Evolutionary conservation across 2,329 filamentous ascomycete genomes (phyloP).

Genomic region (Tolypocladium album): DNA sequence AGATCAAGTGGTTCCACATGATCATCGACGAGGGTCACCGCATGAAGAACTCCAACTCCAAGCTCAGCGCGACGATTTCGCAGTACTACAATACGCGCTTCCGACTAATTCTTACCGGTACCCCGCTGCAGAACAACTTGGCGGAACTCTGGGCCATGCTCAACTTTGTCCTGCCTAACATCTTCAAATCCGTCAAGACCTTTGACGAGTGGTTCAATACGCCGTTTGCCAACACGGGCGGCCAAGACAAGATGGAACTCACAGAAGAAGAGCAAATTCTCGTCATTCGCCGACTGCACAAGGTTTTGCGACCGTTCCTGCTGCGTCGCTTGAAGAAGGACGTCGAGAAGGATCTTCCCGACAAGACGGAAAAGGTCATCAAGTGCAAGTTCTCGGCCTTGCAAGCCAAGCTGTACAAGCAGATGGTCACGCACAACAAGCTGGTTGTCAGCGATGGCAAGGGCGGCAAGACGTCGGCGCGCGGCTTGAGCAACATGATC

Average conservation of each 20-base stretch:
- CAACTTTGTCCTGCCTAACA: slow-evolving; percentile 95
- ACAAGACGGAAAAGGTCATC: slow-evolving; percentile 98
- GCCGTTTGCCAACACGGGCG: slow-evolving; percentile 94
- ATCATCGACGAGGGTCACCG: slow-evolving; percentile 98
- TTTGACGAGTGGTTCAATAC: slow-evolving; percentile 99
- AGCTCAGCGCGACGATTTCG: slow-evolving; percentile 88
- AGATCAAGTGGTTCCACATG: slow-evolving; percentile 99
- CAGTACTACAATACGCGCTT: slow-evolving; percentile 93
- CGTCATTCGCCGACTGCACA: slow-evolving; percentile 95
- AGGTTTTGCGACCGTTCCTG: slow-evolving; percentile 93
- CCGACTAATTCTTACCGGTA: slow-evolving; percentile 94
- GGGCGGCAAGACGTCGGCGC: slow-evolving; percentile 86
- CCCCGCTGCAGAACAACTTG: slow-evolving; percentile 92
- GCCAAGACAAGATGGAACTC: slow-evolving; percentile 97
- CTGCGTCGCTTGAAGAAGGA: slow-evolving; percentile 98
- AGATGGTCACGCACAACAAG: slow-evolving; percentile 92
- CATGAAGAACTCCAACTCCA: slow-evolving; percentile 98
- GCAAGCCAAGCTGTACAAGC: slow-evolving; percentile 90
- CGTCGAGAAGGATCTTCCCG: slow-evolving; percentile 95
- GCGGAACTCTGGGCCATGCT: slow-evolving; percentile 95
- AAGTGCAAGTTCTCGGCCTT: slow-evolving; percentile 97
- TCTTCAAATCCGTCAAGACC: slow-evolving; percentile 98
- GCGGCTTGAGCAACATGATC: slow-evolving; percentile 97
- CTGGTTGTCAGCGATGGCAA: slow-evolving; percentile 91
- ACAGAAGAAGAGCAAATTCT: slow-evolving; percentile 99